Conservation (phyloP, 2,329 filamentous ascomycete species). For the Helotiales sp. region DNA sequence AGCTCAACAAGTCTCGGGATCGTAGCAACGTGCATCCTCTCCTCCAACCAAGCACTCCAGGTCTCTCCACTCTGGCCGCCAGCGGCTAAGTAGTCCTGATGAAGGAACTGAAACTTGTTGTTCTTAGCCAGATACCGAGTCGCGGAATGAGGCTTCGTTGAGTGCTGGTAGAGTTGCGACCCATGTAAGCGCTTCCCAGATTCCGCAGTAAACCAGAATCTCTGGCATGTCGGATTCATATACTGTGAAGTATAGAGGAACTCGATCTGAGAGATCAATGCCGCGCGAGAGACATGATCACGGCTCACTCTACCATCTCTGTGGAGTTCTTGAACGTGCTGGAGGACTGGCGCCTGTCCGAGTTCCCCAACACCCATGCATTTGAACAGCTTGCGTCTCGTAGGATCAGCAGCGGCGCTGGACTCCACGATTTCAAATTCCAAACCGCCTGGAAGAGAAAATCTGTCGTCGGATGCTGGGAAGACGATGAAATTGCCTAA, state of each 20-base stretch:
- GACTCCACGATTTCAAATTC: slow-evolving; percentile 2
- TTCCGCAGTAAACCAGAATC: slow-evolving; percentile 19
- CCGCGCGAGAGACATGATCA: background rate
- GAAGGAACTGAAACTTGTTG: slow-evolving; percentile 15
- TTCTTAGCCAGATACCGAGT: slow-evolving; percentile 6
- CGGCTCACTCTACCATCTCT: background rate
- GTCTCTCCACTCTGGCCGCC: background rate
- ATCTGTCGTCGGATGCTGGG: background rate
- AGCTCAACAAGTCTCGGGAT: slow-evolving; percentile 12
- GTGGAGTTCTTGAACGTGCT: slow-evolving; percentile 17
- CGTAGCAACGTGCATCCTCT: slow-evolving; percentile 19
- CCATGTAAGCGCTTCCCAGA: slow-evolving; percentile 10
- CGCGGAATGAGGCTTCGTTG: slow-evolving; percentile 6
- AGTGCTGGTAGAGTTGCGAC: slow-evolving; percentile 17
- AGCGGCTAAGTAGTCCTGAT: slow-evolving; percentile 9
- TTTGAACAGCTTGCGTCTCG: slow-evolving; percentile 1
- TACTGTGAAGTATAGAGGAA: slow-evolving; percentile 18
- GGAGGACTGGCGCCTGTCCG: slow-evolving; percentile 14
- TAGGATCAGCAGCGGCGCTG: slow-evolving; percentile 2
- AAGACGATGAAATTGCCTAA: background rate
- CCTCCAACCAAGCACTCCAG: slow-evolving; percentile 18
- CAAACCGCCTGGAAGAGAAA: slow-evolving; percentile 1
- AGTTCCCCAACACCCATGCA: slow-evolving; percentile 10
- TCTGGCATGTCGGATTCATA: slow-evolving; percentile 15
- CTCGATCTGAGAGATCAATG: slow-evolving; percentile 19